Conservation (phyloP, 345 rosid species). For the Salix suchowensis region DNA sequence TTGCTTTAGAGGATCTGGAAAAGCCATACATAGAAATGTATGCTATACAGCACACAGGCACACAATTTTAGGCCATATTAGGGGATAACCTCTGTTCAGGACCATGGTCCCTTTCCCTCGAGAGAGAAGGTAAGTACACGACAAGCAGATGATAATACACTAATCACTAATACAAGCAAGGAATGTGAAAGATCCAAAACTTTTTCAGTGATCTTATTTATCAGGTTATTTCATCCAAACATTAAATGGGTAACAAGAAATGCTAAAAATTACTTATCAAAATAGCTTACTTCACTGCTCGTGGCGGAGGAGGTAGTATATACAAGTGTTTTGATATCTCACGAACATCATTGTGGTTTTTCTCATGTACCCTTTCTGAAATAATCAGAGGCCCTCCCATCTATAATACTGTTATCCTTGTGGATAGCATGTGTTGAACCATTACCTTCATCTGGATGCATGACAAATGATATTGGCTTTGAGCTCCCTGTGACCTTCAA, state of each 20-base stretch:
- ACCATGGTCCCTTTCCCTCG: background rate
- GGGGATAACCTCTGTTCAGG: background rate
- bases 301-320: conserved; percentile 37
- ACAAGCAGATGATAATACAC: background rate
- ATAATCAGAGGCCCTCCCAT: conserved; percentile 35
- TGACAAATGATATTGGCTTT: conserved; percentile 29
- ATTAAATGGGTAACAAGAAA: background rate
- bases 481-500: conserved; percentile 23
- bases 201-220: background rate
- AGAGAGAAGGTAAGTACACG: background rate
- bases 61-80: background rate
- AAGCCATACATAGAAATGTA: background rate
- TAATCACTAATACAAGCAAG: background rate
- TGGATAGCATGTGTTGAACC: conserved; percentile 14
- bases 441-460: conserved; percentile 30
- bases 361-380: conserved; percentile 46
- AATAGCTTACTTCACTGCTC: conserved; percentile 16
- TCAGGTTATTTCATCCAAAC: background rate
- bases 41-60: background rate
- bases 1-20: background rate
- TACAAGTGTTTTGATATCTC: conserved; percentile 6
- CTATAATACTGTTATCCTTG: conserved; percentile 14
- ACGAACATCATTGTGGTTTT: conserved; percentile 22
- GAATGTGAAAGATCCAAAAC: background rate
- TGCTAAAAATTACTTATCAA: background rate